phyloP scores from a whole-genome alignment of 768 basidiomycete species.

The Pleurotus salmoneostramineus region DNA sequence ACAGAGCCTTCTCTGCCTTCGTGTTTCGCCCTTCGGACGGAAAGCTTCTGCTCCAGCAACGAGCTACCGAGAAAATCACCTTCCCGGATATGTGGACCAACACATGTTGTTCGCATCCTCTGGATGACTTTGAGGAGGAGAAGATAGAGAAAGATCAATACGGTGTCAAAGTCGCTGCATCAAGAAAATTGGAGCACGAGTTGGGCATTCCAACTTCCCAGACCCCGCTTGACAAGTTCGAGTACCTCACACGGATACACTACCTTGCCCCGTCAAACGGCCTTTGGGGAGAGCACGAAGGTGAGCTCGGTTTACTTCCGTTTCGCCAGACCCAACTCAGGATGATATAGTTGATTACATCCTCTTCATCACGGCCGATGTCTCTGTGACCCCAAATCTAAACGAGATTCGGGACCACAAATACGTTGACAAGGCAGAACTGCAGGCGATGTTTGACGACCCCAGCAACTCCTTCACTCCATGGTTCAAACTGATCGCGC shows the following conservation, averaged over 20 bases:
- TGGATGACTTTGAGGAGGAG: constrained; percentile 87
- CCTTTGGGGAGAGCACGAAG: constrained; percentile 98
- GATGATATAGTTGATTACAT: constrained; percentile 89
- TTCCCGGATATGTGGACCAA: constrained; percentile 99
- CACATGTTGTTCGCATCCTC: constrained; percentile 96
- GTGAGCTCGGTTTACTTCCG: constrained; percentile 34
- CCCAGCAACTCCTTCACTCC: constrained; percentile 88
- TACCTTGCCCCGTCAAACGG: constrained; percentile 93
- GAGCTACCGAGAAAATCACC: constrained; percentile 98
- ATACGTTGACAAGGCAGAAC: constrained; percentile 88
- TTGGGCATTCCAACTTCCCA: constrained; percentile 83
- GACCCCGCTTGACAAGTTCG: constrained; percentile 80
- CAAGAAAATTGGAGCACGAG: constrained; percentile 94
- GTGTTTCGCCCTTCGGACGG: constrained; percentile 94
- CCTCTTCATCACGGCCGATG: constrained; percentile 88
- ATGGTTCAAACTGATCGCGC: constrained; percentile 98
- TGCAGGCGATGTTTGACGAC: constrained; percentile 88
- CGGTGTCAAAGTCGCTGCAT: constrained; percentile 88
- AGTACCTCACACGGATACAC: constrained; percentile 94
- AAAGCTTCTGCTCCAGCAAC: constrained; percentile 88
- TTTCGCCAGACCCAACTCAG: background rate
- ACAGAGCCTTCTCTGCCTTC: constrained; percentile 97
- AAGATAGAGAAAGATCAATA: constrained; percentile 72
- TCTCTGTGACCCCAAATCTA: constrained; percentile 71
- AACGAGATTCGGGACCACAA: constrained; percentile 92